Percentiles rank a stretch among this genome's conserved stretches.
These are phyloP conservation scores for Persicaria tinctoria DNA, from an alignment of 148 eudicot species.

Conservation along the genomic window DNA sequence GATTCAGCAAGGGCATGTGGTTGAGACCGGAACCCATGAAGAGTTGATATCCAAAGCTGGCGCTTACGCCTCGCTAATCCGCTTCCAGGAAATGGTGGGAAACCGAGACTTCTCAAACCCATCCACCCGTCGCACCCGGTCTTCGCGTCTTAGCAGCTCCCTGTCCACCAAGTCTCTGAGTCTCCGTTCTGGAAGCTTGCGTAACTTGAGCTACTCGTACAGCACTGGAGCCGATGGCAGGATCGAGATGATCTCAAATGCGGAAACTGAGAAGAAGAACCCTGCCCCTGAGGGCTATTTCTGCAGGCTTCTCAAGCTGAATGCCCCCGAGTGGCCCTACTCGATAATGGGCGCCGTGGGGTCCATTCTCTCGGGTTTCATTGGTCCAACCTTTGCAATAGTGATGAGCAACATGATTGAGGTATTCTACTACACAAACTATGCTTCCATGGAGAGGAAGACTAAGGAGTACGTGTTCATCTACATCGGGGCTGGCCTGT, in stretches of 20 bases:
- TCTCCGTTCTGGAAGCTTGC: constrained; percentile 91
- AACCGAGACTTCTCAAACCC: constrained; percentile 85
- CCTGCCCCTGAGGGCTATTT: constrained; percentile 79
- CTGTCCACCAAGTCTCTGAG: constrained; percentile 90
- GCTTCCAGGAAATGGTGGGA: constrained; percentile 99
- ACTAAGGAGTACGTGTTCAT: constrained; percentile 95
- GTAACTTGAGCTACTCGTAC: constrained; percentile 88
- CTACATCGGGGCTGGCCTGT: constrained; percentile 92
- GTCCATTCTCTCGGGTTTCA: constrained; percentile 87
- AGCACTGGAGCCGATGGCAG: constrained; percentile 96
- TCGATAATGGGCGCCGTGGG: constrained; percentile 95
- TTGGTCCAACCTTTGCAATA: constrained; percentile 93
- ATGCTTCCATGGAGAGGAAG: constrained; percentile 86
- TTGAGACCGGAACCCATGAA: constrained; percentile 92
- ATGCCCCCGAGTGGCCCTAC: constrained; percentile 99
- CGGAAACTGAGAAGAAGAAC: constrained; percentile 81
- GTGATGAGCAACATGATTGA: constrained; percentile 99
- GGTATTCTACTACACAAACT: constrained; percentile 79
- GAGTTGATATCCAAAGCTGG: constrained; percentile 82
- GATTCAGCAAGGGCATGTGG: constrained; percentile 87
- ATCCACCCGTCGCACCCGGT: constrained; percentile 75
- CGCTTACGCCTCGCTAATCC: constrained; percentile 76
- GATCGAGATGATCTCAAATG: constrained; percentile 90
- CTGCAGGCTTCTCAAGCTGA: constrained; percentile 71
- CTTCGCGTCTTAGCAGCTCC: constrained; percentile 71